A percentile compares a stretch with the other conserved stretches of the same genome.
phyloP scores from a whole-genome alignment of 2,329 filamentous ascomycete species.

The Xylariaceae sp. region DNA sequence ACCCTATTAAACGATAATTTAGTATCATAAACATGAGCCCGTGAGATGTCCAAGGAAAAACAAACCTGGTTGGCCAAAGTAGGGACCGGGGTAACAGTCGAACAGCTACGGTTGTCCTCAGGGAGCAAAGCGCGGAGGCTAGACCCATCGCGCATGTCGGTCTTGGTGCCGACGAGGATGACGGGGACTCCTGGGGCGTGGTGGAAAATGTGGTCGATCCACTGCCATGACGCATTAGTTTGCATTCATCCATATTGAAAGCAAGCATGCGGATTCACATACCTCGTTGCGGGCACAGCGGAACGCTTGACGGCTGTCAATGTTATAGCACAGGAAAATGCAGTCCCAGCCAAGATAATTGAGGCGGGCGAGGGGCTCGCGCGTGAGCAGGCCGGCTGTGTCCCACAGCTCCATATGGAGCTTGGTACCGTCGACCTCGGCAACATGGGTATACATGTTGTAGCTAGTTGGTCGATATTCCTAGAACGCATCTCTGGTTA shows the following conservation, averaged over 20 bases:
- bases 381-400: constrained; percentile 25
- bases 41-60: no score
- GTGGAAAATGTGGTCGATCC: constrained; percentile 65
- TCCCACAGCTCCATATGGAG: constrained; percentile 33
- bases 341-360: constrained; percentile 33
- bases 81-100: no score
- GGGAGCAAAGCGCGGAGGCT: constrained; percentile 26
- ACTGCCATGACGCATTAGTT: constrained; percentile 36
- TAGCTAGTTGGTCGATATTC: constrained; percentile 8
- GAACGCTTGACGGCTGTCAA: constrained; percentile 31
- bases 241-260: neutral
- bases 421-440: constrained; percentile 22
- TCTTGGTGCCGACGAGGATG: constrained; percentile 68
- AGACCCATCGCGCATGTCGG: constrained; percentile 52
- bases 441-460: constrained; percentile 28
- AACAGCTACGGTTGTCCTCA: no score
- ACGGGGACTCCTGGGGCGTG: constrained; percentile 60
- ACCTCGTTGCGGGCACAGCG: constrained; percentile 29
- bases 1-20: constrained; percentile 20
- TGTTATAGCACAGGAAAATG: constrained; percentile 36
- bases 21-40: no score
- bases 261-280: constrained; percentile 3
- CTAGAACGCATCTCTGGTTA: no score
- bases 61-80: no score
- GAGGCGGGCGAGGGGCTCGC: constrained; percentile 28